Percentiles rank a stretch among this genome's conserved stretches.
Conservation (phyloP, 2,329 filamentous ascomycete genomes). For the Mycogone perniciosa region DNA sequence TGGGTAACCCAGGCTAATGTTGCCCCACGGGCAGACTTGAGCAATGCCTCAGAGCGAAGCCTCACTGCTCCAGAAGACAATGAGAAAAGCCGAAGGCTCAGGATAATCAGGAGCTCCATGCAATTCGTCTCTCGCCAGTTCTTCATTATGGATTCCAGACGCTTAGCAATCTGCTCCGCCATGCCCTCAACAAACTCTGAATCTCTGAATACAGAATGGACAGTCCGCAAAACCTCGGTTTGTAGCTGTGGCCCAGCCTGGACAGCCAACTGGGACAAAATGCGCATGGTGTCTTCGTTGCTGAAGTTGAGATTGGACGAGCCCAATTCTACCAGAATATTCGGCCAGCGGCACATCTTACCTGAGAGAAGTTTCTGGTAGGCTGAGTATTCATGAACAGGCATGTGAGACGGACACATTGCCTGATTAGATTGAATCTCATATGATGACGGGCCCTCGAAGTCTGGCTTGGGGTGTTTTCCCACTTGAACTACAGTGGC, state of each 20-base stretch:
- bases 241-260: conserved; percentile 45
- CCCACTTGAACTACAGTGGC: conserved; percentile 1
- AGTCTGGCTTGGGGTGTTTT: not conserved
- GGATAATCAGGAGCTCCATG: conserved; percentile 52
- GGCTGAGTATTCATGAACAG: conserved; percentile 46
- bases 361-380: conserved; percentile 44
- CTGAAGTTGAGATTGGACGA: conserved; percentile 52
- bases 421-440: conserved; percentile 44
- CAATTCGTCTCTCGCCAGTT: conserved; percentile 55
- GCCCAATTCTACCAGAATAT: conserved; percentile 43
- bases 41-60: conserved; percentile 22
- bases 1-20: conserved; percentile 43
- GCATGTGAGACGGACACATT: conserved; percentile 39
- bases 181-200: conserved; percentile 42
- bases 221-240: conserved; percentile 30
- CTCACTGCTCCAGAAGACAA: conserved; percentile 6
- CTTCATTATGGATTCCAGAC: conserved; percentile 37
- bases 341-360: conserved; percentile 41
- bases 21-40: conserved; percentile 37
- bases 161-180: conserved; percentile 36
- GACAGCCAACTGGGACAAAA: conserved; percentile 46
- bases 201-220: conserved; percentile 47
- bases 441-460: conserved; percentile 37
- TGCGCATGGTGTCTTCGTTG: conserved; percentile 32
- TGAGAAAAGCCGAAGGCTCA: conserved; percentile 37